Conservation (phyloP, 2,329 filamentous ascomycete genomes). For the Cryphonectria carpinicola region DNA sequence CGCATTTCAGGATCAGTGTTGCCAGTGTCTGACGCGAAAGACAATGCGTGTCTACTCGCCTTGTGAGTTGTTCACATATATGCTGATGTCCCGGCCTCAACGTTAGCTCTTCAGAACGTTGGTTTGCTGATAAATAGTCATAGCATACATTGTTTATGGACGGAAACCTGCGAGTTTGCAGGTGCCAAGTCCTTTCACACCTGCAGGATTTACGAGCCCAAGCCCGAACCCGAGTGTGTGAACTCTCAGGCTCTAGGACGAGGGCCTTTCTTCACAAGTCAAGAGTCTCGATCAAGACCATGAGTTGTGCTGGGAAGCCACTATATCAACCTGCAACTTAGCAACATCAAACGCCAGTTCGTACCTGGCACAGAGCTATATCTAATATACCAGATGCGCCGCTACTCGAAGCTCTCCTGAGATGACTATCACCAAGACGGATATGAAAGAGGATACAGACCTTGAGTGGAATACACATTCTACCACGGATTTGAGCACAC, state of each 20-base stretch:
- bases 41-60: constrained; percentile 13
- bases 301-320: background rate
- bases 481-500: background rate
- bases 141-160: constrained; percentile 14
- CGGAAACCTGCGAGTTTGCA: background rate
- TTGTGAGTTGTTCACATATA: background rate
- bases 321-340: background rate
- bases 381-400: background rate
- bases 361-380: background rate
- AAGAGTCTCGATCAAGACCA: background rate
- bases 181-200: background rate
- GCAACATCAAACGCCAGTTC: background rate
- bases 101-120: background rate
- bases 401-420: background rate
- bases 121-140: background rate
- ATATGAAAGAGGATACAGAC: background rate
- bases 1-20: constrained; percentile 6
- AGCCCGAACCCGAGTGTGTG: background rate
- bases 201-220: background rate
- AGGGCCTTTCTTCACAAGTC: background rate
- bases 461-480: background rate
- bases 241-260: background rate
- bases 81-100: too few relatives aligned
- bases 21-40: constrained; percentile 8
- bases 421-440: background rate